A percentile compares a stretch with the other conserved stretches of the same genome.
These are phyloP conservation scores for Coccomyxa subellipsoidea DNA, from an alignment of 163 green algal genomes.

Conservation along the genomic window DNA sequence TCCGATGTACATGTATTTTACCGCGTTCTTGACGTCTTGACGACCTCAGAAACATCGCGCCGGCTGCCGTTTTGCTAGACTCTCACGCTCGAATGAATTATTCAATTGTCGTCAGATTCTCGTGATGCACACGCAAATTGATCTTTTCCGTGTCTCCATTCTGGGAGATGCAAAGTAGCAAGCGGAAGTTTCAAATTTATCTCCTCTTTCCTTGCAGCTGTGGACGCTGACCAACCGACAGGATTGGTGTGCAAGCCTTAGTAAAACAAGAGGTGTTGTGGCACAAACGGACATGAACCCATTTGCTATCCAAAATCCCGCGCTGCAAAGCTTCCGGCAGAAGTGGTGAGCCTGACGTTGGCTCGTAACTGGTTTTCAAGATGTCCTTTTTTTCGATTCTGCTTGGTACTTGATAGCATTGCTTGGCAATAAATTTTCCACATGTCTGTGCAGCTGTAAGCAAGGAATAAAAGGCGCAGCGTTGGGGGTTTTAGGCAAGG, in stretches of 20 bases:
- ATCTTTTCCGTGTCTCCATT: too few species aligned
- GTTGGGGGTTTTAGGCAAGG: conserved; percentile 18
- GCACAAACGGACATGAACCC: not conserved
- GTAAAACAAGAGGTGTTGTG: not conserved
- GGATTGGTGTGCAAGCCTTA: not conserved
- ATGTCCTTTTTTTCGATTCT: not conserved
- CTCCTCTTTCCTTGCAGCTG: not conserved
- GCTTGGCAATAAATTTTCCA: too few species aligned
- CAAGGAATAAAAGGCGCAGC: conserved; percentile 8
- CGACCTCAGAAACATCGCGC: too few species aligned
- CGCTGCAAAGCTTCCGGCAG: not conserved
- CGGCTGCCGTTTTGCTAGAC: too few species aligned
- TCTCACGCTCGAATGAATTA: too few species aligned
- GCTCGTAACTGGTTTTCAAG: too few species aligned
- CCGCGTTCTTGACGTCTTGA: too few species aligned
- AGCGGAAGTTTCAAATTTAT: not conserved
- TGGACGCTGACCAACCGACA: not conserved
- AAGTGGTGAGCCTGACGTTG: not conserved
- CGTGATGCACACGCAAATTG: too few species aligned
- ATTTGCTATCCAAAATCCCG: not conserved
- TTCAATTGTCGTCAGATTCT: too few species aligned
- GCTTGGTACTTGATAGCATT: too few species aligned
- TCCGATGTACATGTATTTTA: too few species aligned
- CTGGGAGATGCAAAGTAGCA: too few species aligned
- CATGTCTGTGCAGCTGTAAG: conserved; percentile 11